phyloP scores from a whole-genome alignment of 352 stramenopile species.

The Phytophthora syringae region DNA sequence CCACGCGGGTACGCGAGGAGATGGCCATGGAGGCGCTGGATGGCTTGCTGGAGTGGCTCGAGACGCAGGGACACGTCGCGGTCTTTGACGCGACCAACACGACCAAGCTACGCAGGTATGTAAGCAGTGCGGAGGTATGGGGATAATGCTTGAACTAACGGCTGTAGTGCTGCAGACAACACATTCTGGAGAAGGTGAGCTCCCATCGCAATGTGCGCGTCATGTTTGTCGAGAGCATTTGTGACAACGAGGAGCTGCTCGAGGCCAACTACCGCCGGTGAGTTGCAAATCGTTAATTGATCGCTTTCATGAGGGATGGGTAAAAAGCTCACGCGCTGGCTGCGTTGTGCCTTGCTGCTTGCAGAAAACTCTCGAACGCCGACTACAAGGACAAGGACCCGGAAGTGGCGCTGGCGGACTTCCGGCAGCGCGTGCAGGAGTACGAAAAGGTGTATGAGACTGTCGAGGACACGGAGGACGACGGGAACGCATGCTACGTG shows the following conservation, averaged over 20 bases:
- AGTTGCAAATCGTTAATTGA: slow-evolving; percentile 30
- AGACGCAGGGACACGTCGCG: slow-evolving; percentile 89
- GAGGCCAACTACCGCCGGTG: slow-evolving; percentile 91
- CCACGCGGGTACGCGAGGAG: slow-evolving; percentile 85
- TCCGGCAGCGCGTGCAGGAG: slow-evolving; percentile 88
- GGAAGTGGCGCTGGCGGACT: slow-evolving; percentile 89
- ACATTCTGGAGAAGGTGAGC: slow-evolving; percentile 71
- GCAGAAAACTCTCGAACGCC: slow-evolving; percentile 81
- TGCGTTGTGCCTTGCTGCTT: slow-evolving; percentile 23
- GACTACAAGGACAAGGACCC: slow-evolving; percentile 91
- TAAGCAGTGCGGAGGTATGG: slow-evolving; percentile 1
- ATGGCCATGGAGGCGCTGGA: slow-evolving; percentile 89
- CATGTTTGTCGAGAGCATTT: slow-evolving; percentile 96
- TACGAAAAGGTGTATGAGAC: slow-evolving; percentile 95
- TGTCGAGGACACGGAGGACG: slow-evolving; percentile 87
- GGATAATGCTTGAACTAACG: slow-evolving; percentile 6
- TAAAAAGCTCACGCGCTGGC: slow-evolving; percentile 27
- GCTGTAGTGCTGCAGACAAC: slow-evolving; percentile 36
- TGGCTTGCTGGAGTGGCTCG: slow-evolving; percentile 93
- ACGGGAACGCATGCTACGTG: slow-evolving; percentile 88
- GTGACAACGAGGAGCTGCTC: slow-evolving; percentile 92
- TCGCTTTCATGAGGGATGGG: slow-evolving; percentile 9
- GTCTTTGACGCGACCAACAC: slow-evolving; percentile 98
- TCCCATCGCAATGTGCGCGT: slow-evolving; percentile 79
- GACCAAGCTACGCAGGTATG: slow-evolving; percentile 78